phyloP scores from a whole-genome alignment of 208 protist genomes.

The Leishmania guyanensis region DNA sequence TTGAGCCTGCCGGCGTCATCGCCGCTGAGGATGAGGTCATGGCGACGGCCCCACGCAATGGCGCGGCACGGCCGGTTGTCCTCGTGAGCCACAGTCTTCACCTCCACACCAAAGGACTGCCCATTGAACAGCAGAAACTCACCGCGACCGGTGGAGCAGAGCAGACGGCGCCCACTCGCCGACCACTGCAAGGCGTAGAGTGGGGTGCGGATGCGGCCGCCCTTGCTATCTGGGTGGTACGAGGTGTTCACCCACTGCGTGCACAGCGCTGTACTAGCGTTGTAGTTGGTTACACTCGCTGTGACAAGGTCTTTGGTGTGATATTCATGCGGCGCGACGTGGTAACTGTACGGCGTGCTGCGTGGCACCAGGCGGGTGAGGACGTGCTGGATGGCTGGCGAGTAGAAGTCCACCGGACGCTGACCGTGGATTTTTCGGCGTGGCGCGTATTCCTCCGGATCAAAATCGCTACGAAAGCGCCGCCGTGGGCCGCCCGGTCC shows the following conservation, averaged over 20 bases:
- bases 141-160: slow-evolving; percentile 77
- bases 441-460: slow-evolving; percentile 81
- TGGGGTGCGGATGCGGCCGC: slow-evolving; percentile 50
- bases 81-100: slow-evolving; percentile 87
- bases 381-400: slow-evolving; percentile 79
- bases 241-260: slow-evolving; percentile 92
- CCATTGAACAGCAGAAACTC: slow-evolving; percentile 92
- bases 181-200: slow-evolving; percentile 82
- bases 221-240: slow-evolving; percentile 79
- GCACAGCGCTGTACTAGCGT: slow-evolving; percentile 84
- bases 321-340: slow-evolving; percentile 84
- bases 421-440: slow-evolving; percentile 75
- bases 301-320: slow-evolving; percentile 85
- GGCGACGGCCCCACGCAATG: slow-evolving; percentile 78
- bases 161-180: slow-evolving; percentile 75
- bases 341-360: slow-evolving; percentile 71
- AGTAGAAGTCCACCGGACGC: slow-evolving; percentile 85
- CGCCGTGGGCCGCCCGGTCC: slow-evolving; percentile 34
- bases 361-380: slow-evolving; percentile 69
- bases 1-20: slow-evolving; percentile 86
- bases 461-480: slow-evolving; percentile 54
- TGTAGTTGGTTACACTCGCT: slow-evolving; percentile 67
- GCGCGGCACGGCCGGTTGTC: slow-evolving; percentile 74
- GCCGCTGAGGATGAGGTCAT: slow-evolving; percentile 83
- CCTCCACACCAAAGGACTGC: slow-evolving; percentile 86